Percentiles rank a stretch among this genome's conserved stretches.
Conservation (phyloP, 495 filamentous ascomycete species). For the Talaromyces wortmannii region DNA sequence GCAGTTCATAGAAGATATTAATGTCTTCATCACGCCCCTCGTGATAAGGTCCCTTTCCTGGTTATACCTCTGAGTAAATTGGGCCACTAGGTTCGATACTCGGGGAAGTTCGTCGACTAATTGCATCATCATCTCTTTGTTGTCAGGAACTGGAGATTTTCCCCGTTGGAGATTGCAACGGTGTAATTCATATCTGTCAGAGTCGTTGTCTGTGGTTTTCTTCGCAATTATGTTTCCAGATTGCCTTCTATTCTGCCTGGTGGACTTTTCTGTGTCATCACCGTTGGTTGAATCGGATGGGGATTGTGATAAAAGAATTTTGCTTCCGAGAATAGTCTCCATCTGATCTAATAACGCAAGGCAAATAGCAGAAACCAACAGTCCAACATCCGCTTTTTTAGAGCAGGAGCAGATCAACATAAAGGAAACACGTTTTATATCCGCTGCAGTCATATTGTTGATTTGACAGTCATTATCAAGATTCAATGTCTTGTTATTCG, state of each 20-base stretch:
- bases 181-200: not conserved
- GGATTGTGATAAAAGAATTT: not conserved
- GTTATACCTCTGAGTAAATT: not conserved
- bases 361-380: slow-evolving; percentile 9
- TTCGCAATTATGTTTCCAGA: not conserved
- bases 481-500: no score
- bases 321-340: not conserved
- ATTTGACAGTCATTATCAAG: not conserved
- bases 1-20: not conserved
- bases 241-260: not conserved
- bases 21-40: not conserved
- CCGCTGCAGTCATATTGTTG: not conserved
- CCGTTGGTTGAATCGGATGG: not conserved
- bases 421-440: slow-evolving; percentile 5
- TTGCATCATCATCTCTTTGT: not conserved
- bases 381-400: slow-evolving; percentile 5
- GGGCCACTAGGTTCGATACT: not conserved
- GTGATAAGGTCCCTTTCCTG: not conserved
- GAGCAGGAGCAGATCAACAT: slow-evolving; percentile 13
- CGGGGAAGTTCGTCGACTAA: not conserved
- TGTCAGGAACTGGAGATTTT: not conserved
- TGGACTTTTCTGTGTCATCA: not conserved
- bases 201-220: not conserved
- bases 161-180: not conserved
- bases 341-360: slow-evolving; percentile 7